Evolutionary conservation across 208 protist genomes (phyloP).

Genomic region (Entamoeba histolytica): DNA sequence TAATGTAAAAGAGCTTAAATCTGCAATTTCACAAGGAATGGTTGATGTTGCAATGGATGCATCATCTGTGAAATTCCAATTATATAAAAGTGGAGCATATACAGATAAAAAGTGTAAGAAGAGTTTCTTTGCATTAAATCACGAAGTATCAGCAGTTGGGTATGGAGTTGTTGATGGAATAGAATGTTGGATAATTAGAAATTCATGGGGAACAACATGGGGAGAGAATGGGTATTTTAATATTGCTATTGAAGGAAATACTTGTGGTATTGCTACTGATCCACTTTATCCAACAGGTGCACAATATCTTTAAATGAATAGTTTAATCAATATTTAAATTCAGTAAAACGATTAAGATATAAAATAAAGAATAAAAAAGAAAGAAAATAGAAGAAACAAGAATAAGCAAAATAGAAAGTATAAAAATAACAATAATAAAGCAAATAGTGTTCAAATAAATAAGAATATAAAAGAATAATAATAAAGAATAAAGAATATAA

Average conservation of each 20-base stretch:
- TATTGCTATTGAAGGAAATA: background rate
- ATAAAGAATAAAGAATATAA: too few species aligned
- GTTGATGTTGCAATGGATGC: background rate
- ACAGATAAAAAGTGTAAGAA: background rate
- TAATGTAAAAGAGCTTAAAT: too few species aligned
- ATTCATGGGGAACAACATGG: background rate
- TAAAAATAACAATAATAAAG: too few species aligned
- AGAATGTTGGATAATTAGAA: constrained; percentile 5
- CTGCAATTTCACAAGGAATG: background rate
- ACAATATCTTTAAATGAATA: background rate
- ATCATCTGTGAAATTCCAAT: background rate
- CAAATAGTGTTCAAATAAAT: too few species aligned
- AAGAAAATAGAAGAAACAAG: too few species aligned
- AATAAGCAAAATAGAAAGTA: too few species aligned
- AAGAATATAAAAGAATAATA: too few species aligned
- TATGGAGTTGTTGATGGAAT: background rate
- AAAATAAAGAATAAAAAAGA: too few species aligned
- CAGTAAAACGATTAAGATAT: too few species aligned
- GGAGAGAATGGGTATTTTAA: background rate
- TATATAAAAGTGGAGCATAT: background rate
- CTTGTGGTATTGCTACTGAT: background rate
- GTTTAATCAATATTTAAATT: too few species aligned
- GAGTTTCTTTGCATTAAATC: background rate
- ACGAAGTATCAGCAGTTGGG: background rate
- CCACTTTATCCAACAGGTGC: background rate